These are phyloP conservation scores for Rhizopus stolonifer DNA, from an alignment of 371 early-diverging fungal species.

Conservation along the genomic window DNA sequence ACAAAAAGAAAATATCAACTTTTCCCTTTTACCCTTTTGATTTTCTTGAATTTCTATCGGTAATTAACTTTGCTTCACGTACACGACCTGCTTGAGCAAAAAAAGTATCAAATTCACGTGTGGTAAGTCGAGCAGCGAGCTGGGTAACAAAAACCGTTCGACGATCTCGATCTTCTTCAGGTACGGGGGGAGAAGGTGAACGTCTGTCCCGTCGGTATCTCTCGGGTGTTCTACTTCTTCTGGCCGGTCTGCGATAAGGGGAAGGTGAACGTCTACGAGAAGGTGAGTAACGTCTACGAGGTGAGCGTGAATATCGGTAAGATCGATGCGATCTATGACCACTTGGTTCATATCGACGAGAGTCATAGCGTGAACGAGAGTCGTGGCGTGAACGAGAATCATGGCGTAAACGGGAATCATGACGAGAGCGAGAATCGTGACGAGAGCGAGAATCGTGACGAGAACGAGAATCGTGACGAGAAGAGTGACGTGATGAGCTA, in stretches of 20 bases:
- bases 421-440: no score
- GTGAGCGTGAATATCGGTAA: conserved; percentile 28
- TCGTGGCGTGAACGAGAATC: no score
- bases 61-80: conserved; percentile 85
- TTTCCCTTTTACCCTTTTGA: conserved; percentile 98
- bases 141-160: conserved; percentile 96
- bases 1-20: no score
- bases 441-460: conserved; percentile 32
- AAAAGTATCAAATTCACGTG: conserved; percentile 85
- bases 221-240: conserved; percentile 37
- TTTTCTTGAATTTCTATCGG: conserved; percentile 84
- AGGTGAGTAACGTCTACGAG: conserved; percentile 45
- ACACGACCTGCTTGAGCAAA: conserved; percentile 85
- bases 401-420: conserved; percentile 24
- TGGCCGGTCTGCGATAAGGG: conserved; percentile 30
- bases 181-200: conserved; percentile 72
- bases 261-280: conserved; percentile 32
- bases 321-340: no score
- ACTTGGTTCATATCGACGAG: no score
- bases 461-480: no score
- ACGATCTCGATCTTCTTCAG: conserved; percentile 79
- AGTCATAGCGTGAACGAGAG: background rate
- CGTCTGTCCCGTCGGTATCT: conserved; percentile 33
- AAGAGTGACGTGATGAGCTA: conserved; percentile 4
- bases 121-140: conserved; percentile 78